These are phyloP conservation scores for Populus hybrid DNA, from an alignment of 441 rosid species.

Conservation along the genomic window DNA sequence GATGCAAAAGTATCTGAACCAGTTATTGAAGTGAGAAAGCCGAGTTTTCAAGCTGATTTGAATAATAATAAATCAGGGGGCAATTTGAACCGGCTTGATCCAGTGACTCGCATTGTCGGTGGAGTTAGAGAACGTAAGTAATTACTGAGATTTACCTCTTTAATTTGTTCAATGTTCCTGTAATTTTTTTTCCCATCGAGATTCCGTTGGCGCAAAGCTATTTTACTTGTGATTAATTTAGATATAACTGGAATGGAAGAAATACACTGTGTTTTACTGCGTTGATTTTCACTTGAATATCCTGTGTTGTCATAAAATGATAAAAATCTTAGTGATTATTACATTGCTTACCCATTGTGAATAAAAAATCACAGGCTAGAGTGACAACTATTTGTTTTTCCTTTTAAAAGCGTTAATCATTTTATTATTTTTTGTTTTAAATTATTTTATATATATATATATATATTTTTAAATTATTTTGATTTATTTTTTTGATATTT, in stretches of 20 bases:
- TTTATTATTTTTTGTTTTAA: too few species aligned
- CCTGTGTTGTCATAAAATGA: neutral
- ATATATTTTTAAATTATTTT: too few species aligned
- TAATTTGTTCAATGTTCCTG: neutral
- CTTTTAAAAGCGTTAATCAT: too few species aligned
- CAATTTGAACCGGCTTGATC: slow-evolving; percentile 63
- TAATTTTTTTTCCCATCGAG: neutral
- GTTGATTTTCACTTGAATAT: neutral
- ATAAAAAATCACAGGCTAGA: neutral
- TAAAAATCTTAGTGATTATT: neutral
- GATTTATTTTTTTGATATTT: too few species aligned
- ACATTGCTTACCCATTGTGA: neutral
- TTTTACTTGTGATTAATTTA: neutral
- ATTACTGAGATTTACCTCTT: neutral
- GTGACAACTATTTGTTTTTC: too few species aligned
- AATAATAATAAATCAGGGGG: slow-evolving; percentile 22
- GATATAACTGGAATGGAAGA: neutral
- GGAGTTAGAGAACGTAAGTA: slow-evolving; percentile 26
- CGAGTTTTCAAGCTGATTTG: neutral
- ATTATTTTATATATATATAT: too few species aligned
- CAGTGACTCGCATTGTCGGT: slow-evolving; percentile 23
- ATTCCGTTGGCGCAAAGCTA: neutral
- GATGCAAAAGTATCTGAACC: neutral
- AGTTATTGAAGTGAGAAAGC: slow-evolving; percentile 21
- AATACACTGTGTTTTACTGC: neutral